A percentile compares a stretch with the other conserved stretches of the same genome.
Evolutionary conservation across 192 early-diverging fungal species (phyloP).

Genomic region (Glomus cerebriforme): DNA sequence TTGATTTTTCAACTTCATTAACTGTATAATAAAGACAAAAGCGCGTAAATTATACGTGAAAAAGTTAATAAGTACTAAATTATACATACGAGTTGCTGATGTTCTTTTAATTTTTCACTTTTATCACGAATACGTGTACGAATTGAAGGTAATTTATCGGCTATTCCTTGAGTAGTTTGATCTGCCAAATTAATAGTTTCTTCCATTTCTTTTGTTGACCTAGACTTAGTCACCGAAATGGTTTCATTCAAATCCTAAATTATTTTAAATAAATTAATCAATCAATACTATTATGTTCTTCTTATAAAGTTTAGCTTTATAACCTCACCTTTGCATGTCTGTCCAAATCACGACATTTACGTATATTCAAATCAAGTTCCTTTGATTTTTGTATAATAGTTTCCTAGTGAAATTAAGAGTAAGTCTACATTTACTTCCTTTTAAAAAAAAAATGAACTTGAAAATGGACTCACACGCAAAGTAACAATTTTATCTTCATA

Average conservation of each 20-base stretch:
- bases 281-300: not conserved
- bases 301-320: not conserved
- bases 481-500: not conserved
- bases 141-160: not conserved
- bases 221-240: not conserved
- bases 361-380: constrained; percentile 8
- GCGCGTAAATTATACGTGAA: not conserved
- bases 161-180: not conserved
- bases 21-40: not conserved
- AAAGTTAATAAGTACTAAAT: not conserved
- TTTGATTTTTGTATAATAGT: not conserved
- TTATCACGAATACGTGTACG: not conserved
- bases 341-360: constrained; percentile 18
- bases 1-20: constrained; percentile 6
- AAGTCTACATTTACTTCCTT: too few species aligned
- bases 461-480: constrained; percentile 4
- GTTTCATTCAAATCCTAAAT: constrained; percentile 19
- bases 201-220: constrained; percentile 21
- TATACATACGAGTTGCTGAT: constrained; percentile 9
- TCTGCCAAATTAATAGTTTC: constrained; percentile 1
- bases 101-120: constrained; percentile 5
- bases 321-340: constrained; percentile 2
- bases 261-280: not conserved
- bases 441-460: not conserved
- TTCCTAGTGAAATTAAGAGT: not conserved